Percentiles rank a stretch among this genome's conserved stretches.
Conservation (phyloP, 2,329 filamentous ascomycete genomes). For the Eurotiales sp. region DNA sequence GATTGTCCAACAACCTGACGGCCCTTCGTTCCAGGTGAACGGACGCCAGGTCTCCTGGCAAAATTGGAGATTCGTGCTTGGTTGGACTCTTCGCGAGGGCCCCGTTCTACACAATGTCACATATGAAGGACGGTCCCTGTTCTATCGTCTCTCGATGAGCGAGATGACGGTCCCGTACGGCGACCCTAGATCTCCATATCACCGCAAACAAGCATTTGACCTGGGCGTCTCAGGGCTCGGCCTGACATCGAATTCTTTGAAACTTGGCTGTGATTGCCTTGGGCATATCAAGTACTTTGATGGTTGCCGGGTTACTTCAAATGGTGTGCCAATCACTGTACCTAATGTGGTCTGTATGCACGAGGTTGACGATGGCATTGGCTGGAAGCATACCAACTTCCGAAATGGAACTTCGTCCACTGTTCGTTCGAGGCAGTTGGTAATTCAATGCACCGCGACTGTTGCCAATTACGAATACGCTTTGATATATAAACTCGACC, state of each 20-base stretch:
- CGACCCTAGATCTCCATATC: slow-evolving; percentile 60
- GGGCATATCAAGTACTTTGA: slow-evolving; percentile 62
- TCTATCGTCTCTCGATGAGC: slow-evolving; percentile 62
- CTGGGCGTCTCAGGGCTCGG: slow-evolving; percentile 65
- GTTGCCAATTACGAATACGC: slow-evolving; percentile 70
- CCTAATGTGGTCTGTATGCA: slow-evolving; percentile 65
- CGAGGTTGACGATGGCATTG: slow-evolving; percentile 66
- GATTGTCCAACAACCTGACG: slow-evolving; percentile 65
- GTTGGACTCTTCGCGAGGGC: slow-evolving; percentile 66
- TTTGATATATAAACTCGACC: slow-evolving; percentile 62
- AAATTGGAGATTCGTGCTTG: slow-evolving; percentile 64
- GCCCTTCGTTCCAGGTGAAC: slow-evolving; percentile 59
- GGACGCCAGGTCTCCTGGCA: slow-evolving; percentile 57
- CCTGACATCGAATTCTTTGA: slow-evolving; percentile 60
- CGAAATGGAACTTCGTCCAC: slow-evolving; percentile 61
- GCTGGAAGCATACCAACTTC: slow-evolving; percentile 69
- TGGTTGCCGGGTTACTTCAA: slow-evolving; percentile 45
- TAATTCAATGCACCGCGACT: slow-evolving; percentile 65
- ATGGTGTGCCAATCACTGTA: slow-evolving; percentile 50
- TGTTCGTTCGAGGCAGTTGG: slow-evolving; percentile 58
- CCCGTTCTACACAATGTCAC: slow-evolving; percentile 63
- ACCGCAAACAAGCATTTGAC: slow-evolving; percentile 66
- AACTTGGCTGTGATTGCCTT: slow-evolving; percentile 65
- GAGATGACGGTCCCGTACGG: slow-evolving; percentile 53
- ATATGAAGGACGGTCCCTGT: slow-evolving; percentile 60